Evolutionary conservation across 257 asterid genomes (phyloP), one percentile per base, ranked within the genome.

Genomic region (Verbascum thapsus): DNA sequence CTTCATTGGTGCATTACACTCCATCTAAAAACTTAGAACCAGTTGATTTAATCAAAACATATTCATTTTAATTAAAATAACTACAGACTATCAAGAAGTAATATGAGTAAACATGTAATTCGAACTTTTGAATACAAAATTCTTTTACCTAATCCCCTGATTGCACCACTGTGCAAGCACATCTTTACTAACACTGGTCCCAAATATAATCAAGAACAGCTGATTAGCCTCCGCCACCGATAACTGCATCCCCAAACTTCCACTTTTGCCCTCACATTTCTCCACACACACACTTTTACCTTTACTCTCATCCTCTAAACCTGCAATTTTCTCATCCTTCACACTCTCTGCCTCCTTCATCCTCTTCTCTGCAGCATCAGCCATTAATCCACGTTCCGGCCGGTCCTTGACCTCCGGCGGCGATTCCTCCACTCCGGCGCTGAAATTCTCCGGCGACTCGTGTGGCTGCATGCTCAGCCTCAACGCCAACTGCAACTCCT

Each of bases 281-380:
- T 39, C 82, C 73, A 67, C 51, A 34, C 19, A 55, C 48, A 58
- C 59, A 23, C 66, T 68, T 67, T 76, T 53, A 57, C 64, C 81
- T 61, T 64, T 34, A 52, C 63, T 53, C 53, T 58, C 68, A 18
- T 38, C 71, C 6, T 53, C 76, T 55, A 59, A 37, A 32, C 66
- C 67, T 54, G 18, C 51, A 41, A 59, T 39, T 17, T 64, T 53
- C 76, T 71, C 76, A 38, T 67, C 75, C 80, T 63, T 72, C 65
- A 58, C 85, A 57, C 68, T 68, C 68, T 42, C 69, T 53, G 55
- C 39, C 8, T 69, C 81, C 22, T 66, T 52, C 87, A 85, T 79
- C 76, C 95, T 80, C 78, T 78, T 88, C 79, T 88, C 95, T 7
- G 96, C 96, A n/a, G 96, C 95, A 54, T 89, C 87, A 8, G 96